Evolutionary conservation across 2,329 filamentous ascomycete genomes (phyloP).

Genomic region (Xylaria sp.): DNA sequence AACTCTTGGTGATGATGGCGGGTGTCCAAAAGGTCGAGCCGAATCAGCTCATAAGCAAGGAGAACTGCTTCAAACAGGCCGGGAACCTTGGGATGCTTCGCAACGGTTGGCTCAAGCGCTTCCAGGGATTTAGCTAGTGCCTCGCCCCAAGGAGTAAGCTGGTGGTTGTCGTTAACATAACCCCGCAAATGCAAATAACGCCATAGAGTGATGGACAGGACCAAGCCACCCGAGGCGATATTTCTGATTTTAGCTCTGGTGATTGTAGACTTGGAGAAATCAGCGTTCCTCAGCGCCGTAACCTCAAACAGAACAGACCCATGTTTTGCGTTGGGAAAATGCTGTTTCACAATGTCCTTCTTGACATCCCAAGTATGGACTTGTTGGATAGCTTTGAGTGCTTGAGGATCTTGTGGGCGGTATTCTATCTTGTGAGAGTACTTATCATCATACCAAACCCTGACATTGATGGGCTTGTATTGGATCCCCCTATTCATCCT

Average conservation of each 20-base stretch:
- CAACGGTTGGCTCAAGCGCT: constrained; percentile 65
- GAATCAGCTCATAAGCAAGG: constrained; percentile 85
- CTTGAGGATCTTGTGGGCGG: constrained; percentile 53
- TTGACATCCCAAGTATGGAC: constrained; percentile 78
- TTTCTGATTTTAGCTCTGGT: constrained; percentile 67
- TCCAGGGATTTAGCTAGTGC: constrained; percentile 77
- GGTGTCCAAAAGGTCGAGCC: constrained; percentile 79
- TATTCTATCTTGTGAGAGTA: constrained; percentile 76
- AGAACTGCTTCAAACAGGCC: constrained; percentile 80
- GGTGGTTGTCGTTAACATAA: constrained; percentile 82
- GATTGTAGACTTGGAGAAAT: constrained; percentile 76
- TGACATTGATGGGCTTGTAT: constrained; percentile 79
- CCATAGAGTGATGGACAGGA: constrained; percentile 80
- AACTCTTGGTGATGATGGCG: constrained; percentile 67
- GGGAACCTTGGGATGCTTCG: constrained; percentile 56
- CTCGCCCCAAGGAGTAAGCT: constrained; percentile 84
- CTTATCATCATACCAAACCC: constrained; percentile 83
- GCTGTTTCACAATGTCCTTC: constrained; percentile 62
- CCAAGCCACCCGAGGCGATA: constrained; percentile 73
- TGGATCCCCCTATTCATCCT: constrained; percentile 85
- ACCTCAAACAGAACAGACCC: constrained; percentile 69
- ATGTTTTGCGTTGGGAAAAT: constrained; percentile 56
- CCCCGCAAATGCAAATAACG: constrained; percentile 88
- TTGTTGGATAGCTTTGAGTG: constrained; percentile 58
- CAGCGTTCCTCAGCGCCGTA: constrained; percentile 72